Base-by-base conservation (phyloP, 2,329 filamentous ascomycete genomes). In the Scortechinia acanthostroma region DNA sequence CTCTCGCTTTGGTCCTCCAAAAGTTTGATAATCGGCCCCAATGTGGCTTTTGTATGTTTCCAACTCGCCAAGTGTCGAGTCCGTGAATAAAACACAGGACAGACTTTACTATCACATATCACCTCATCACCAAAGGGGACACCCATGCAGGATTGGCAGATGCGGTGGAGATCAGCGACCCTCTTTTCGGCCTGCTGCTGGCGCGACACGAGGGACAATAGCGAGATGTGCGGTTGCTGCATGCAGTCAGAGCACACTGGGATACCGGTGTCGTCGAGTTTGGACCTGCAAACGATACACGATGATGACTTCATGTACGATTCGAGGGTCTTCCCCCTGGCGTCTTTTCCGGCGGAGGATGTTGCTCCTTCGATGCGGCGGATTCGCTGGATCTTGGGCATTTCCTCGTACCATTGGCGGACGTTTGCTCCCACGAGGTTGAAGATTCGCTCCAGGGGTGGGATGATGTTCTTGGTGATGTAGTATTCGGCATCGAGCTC, bases 401-500 rank as follows among this genome's bases (percentile, higher is more conserved):
- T 94, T 63, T 96, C 90, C 50, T 95, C 89, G 57, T 90, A 97
- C 93, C 93, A 98, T 48, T 80, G 76, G 16, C 87, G 71, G 0
- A 97, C 87, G 58, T 93, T 95, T 22, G 90, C 93, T 4, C 93
- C 93, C 2, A 97, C 87, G 2, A 98, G 82, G 56, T 93, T 95
- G 69, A 98, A 96, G 51, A 98, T 96, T 21, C 93, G 83, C 62
- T 97, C 91, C 0, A 98, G 74, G 0, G 93, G 93, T 4, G 93
- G 93, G 43, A 98, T 94, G 5, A 98, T 60, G 58, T 96, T 97
- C 68, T 96, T 97, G 16, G 77, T 80, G 55, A 98, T 97, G 68
- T 98, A 98, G 64, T 98, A 98, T 53, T 96, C 90, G 0, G 91
- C 84, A 57, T 98, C 93, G 16, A 98, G 76, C 53, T 89, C 83